phyloP scores from a whole-genome alignment of 805 yeast genomes.

The Suhomyces kilbournensis region DNA sequence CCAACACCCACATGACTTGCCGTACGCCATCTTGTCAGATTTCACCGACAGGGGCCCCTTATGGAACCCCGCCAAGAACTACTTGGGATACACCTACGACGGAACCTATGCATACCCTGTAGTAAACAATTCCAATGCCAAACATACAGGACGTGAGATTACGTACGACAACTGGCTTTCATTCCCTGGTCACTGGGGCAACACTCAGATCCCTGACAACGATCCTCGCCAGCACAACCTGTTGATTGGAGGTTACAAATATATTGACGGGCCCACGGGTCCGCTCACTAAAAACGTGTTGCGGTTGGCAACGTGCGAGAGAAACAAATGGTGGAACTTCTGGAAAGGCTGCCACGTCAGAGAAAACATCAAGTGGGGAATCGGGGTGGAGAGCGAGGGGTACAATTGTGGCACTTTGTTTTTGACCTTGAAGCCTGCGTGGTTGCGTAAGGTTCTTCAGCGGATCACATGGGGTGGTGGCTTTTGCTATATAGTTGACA shows the following conservation, averaged over 20 bases:
- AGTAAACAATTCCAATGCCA: constrained; percentile 36
- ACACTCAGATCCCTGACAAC: constrained; percentile 55
- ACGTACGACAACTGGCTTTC: constrained; percentile 73
- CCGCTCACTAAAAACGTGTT: constrained; percentile 77
- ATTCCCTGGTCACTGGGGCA: constrained; percentile 89
- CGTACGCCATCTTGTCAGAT: constrained; percentile 85
- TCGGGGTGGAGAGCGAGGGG: constrained; percentile 86
- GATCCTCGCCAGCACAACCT: constrained; percentile 87
- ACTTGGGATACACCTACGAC: constrained; percentile 75
- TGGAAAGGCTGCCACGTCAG: constrained; percentile 81
- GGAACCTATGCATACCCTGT: constrained; percentile 50
- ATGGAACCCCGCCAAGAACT: constrained; percentile 90
- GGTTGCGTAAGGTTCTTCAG: constrained; percentile 48
- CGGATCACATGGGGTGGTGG: constrained; percentile 62
- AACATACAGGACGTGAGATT: constrained; percentile 51
- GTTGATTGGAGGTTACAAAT: constrained; percentile 79
- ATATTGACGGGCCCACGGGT: constrained; percentile 91
- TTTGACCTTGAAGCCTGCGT: constrained; percentile 49
- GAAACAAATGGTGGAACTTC: constrained; percentile 90
- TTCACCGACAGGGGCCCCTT: constrained; percentile 93
- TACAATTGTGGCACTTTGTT: constrained; percentile 73
- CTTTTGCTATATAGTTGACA: constrained; percentile 52
- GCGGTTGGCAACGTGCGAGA: constrained; percentile 73
- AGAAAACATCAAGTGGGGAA: constrained; percentile 70
- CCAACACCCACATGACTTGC: constrained; percentile 92